Base-by-base conservation (phyloP, 441 rosid genomes). In the Croton laevigatus region DNA sequence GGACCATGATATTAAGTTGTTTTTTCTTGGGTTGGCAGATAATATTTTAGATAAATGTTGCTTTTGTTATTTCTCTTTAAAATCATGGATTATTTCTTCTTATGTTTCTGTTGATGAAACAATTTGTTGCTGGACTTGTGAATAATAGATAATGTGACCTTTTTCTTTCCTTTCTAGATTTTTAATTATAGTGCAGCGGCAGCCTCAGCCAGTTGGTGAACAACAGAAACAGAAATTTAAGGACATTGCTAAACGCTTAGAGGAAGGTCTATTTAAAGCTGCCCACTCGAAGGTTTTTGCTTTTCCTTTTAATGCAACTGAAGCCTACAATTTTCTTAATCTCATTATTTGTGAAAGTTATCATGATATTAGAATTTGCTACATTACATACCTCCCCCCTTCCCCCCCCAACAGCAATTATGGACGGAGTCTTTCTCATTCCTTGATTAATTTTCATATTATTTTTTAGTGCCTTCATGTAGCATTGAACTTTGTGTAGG, bases 201-300 rank as follows among this genome's bases (percentile, higher is more conserved):
- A 89, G 57, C 64, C 83, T 32, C 84, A 79, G 59, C 79, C 85
- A 66, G 78, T 85, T 75, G 78, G 67, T 71, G 97, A 92, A 0
- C 61, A 70, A 68, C 84, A 87, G 75, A 79, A 81, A 77, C 78
- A 78, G 37, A 96, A 68, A 85, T 78, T 78, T 53, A 86, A 54
- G 81, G 98, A 89, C 75, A 75, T 92, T 62, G 89, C 90, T 60
- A 96, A 83, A 81, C 97, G 99, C 68, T 79, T 94, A 70, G 99
- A 96, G 79, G 98, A 94, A 74, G 96, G 98, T 64, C 78, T 96
- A n/a, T 92, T 91, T 76, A 94, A 85, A 82, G 55, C 58, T 38
- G 98, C 99, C 48, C 78, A 17, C 59, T 64, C 93, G 23, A 85
- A 89, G 99, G 99, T 93, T 73, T 71, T 55, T 53, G 44, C 36